phyloP scores from a whole-genome alignment of 2,329 filamentous ascomycete species.

The Aspergillus uvarum region DNA sequence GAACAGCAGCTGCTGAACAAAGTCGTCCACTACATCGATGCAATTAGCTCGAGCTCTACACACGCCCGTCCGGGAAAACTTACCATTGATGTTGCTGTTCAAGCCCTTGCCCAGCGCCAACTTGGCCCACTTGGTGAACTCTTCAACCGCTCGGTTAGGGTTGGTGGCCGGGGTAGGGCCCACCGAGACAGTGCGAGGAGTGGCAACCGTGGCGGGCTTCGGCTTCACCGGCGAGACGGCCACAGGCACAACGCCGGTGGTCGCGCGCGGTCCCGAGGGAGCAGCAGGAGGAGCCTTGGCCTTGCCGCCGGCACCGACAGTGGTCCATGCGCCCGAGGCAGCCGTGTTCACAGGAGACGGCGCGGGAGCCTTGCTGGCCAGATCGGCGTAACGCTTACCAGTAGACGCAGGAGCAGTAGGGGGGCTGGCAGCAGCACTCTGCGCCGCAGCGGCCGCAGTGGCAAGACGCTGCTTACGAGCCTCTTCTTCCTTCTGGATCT shows the following conservation, averaged over 20 bases:
- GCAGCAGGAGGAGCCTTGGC: conserved; percentile 66
- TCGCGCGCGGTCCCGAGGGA: conserved; percentile 48
- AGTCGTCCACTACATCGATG: conserved; percentile 65
- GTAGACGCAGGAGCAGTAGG: conserved; percentile 41
- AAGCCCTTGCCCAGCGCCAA: conserved; percentile 74
- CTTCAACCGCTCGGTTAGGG: conserved; percentile 71
- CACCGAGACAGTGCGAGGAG: conserved; percentile 48
- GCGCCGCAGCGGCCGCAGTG: conserved; percentile 48
- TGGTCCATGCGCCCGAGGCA: conserved; percentile 74
- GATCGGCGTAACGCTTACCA: conserved; percentile 90
- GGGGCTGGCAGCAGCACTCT: conserved; percentile 48
- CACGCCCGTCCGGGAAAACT: conserved; percentile 20
- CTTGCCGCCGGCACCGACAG: conserved; percentile 91
- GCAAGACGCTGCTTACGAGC: conserved; percentile 75
- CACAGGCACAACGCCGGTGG: conserved; percentile 42
- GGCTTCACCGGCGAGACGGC: conserved; percentile 46
- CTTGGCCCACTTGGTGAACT: conserved; percentile 91
- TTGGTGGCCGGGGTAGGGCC: conserved; percentile 42
- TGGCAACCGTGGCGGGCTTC: conserved; percentile 57
- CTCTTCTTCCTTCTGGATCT: conserved; percentile 97
- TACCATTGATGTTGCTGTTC: conserved; percentile 66
- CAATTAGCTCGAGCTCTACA: conserved; percentile 5
- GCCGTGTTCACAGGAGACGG: conserved; percentile 44
- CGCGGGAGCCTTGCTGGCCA: conserved; percentile 73
- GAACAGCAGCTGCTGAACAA: conserved; percentile 71